A percentile compares a stretch with the other conserved stretches of the same genome.
These are phyloP conservation scores for Toxicodendron radicans DNA, from an alignment of 345 rosid species.

Conservation along the genomic window DNA sequence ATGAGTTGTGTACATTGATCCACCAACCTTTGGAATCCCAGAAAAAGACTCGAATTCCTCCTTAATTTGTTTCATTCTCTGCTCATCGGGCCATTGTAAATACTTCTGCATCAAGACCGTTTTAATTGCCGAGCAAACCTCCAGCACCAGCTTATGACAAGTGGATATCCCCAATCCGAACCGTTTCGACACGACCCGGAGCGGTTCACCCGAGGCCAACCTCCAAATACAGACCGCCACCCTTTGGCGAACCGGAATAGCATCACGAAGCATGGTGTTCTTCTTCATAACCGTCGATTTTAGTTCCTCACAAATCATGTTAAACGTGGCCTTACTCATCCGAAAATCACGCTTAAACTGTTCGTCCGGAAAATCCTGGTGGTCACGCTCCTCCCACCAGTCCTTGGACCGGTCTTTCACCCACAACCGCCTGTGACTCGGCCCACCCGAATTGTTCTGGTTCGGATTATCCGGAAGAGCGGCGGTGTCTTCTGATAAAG, in stretches of 20 bases:
- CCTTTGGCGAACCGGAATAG: slow-evolving; percentile 86
- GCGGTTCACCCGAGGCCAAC: slow-evolving; percentile 81
- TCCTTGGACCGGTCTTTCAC: slow-evolving; percentile 82
- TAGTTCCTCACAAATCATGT: slow-evolving; percentile 67
- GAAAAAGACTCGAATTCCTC: slow-evolving; percentile 43
- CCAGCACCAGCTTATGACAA: slow-evolving; percentile 80
- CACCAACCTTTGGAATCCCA: slow-evolving; percentile 65
- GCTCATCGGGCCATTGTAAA: slow-evolving; percentile 68
- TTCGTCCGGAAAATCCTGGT: slow-evolving; percentile 63
- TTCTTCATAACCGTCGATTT: slow-evolving; percentile 73
- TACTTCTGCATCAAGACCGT: slow-evolving; percentile 68
- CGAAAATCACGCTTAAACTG: slow-evolving; percentile 69
- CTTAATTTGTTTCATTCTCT: slow-evolving; percentile 37
- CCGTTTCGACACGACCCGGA: slow-evolving; percentile 75
- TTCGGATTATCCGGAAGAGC: slow-evolving; percentile 2
- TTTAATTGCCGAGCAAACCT: slow-evolving; percentile 74
- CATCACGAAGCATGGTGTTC: slow-evolving; percentile 86
- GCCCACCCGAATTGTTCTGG: slow-evolving; percentile 4
- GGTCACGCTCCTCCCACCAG: slow-evolving; percentile 80
- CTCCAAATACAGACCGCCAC: slow-evolving; percentile 91
- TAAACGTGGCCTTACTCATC: slow-evolving; percentile 80
- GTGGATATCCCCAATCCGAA: slow-evolving; percentile 87
- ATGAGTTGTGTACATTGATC: slow-evolving; percentile 84
- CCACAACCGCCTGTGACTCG: slow-evolving; percentile 66
- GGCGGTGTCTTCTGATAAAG: slow-evolving; percentile 8